Evolutionary conservation across 805 yeast species (phyloP), one percentile per base, ranked within the genome.

Genomic region (Candida sithepensis): DNA sequence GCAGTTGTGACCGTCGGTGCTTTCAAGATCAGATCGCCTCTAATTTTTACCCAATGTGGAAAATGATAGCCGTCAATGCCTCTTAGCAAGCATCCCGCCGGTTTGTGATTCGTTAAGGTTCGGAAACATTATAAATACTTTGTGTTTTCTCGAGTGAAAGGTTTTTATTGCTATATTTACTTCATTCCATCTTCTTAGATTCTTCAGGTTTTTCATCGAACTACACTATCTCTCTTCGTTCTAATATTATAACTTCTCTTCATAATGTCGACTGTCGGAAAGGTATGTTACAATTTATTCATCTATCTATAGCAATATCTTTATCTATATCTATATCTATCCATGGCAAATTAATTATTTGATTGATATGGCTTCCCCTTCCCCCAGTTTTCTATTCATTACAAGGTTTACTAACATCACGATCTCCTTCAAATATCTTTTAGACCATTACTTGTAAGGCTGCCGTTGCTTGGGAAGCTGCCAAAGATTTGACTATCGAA

Each of bases 401-500:
- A n/a, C n/a, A n/a, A 32, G 14, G 5, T 9, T 16, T n/a, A 19
- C 21, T 5, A 7, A 36, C 22, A 36, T 36, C 20, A 19, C 8
- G 22, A 16, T 18, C 9, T 13, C 14, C 20, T 16, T 19, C 22
- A 19, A 36, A 10, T 36, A 23, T 21, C 21, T 21, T 28, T 14
- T 42, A 64, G 63, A 61, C 66, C 26, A 90, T 91, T 64, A 81
- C 82, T 41, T 94, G 98, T 74, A 78, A 82, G 65, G 99, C 99
- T 49, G 99, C 99, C 43, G 88, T 94, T 61, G 97, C 98, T 56
- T 92, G 98, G 92, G 96, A 85, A 66, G 94, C 98, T 24, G 88
- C 84, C 41, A 81, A 86, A 40, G 70, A 67, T 37, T 77, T 94
- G 59, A 61, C 82, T 38, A 78, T 94, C 49, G 99, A 94, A 71